Percentiles rank a stretch among this genome's conserved stretches.
Evolutionary conservation across 164 flowering plant genomes (phyloP).

Genomic region (Litsea cubeba): DNA sequence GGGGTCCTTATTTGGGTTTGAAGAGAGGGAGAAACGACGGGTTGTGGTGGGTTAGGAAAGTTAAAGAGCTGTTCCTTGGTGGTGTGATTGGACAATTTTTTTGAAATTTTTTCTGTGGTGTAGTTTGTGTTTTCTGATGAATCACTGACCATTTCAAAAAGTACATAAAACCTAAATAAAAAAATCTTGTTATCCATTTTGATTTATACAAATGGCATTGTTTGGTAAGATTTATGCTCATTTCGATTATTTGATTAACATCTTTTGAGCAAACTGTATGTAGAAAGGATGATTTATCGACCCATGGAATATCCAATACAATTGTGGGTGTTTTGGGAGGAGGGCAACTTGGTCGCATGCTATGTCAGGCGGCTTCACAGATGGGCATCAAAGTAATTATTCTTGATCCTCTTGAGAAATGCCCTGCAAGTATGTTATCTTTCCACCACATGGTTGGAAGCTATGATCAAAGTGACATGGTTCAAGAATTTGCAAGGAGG

Average conservation of each 20-base stretch:
- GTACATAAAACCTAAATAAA: too few species aligned
- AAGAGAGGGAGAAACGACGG: too few species aligned
- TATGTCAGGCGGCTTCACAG: slow-evolving; percentile 92
- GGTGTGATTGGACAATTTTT: too few species aligned
- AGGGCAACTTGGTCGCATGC: slow-evolving; percentile 93
- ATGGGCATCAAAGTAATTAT: slow-evolving; percentile 76
- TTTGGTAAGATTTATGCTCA: neutral
- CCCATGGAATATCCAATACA: slow-evolving; percentile 63
- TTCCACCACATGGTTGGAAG: slow-evolving; percentile 79
- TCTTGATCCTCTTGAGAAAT: slow-evolving; percentile 77
- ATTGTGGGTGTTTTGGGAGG: slow-evolving; percentile 94
- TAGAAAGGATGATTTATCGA: slow-evolving; percentile 35
- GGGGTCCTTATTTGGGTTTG: too few species aligned
- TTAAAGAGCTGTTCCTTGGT: too few species aligned
- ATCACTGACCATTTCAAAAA: too few species aligned
- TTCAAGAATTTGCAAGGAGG: slow-evolving; percentile 89
- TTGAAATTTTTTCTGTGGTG: too few species aligned
- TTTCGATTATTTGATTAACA: neutral
- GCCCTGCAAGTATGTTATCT: slow-evolving; percentile 69
- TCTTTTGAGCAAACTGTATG: slow-evolving; percentile 3
- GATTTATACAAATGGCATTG: too few species aligned
- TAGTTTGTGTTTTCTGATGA: too few species aligned
- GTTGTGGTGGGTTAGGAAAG: too few species aligned
- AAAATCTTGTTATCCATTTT: too few species aligned
- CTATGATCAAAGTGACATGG: slow-evolving; percentile 73